Percentiles rank a stretch among this genome's conserved stretches.
Evolutionary conservation across 1,284 basidiomycete species (phyloP).

Genomic region (Anthracocystis panici-leucophaei): DNA sequence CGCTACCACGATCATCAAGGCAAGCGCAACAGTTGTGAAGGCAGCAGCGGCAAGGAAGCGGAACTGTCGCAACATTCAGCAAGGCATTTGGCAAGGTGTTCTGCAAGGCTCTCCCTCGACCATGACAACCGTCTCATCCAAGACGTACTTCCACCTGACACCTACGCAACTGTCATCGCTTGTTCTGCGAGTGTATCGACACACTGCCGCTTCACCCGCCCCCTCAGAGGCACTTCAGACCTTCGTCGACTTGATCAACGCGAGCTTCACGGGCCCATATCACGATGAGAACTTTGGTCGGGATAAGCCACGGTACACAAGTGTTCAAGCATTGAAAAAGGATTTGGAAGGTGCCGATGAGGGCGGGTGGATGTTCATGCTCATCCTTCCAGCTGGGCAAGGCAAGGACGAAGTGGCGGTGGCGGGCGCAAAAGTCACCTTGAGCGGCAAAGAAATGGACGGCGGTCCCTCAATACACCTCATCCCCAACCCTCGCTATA

Average conservation of each 20-base stretch:
- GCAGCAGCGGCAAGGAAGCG: too few relatives aligned
- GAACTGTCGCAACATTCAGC: too few relatives aligned
- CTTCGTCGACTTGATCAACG: conserved; percentile 2
- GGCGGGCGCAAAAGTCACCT: conserved; percentile 30
- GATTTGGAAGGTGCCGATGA: conserved; percentile 14
- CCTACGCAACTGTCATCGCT: neutral
- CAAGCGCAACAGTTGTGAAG: too few relatives aligned
- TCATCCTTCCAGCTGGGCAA: neutral
- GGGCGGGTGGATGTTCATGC: conserved; percentile 19
- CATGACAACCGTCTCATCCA: neutral
- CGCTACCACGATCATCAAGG: too few relatives aligned
- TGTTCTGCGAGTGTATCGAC: neutral
- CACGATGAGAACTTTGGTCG: conserved; percentile 23
- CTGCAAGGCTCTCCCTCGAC: too few relatives aligned
- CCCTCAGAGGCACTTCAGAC: neutral
- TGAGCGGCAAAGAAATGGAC: conserved; percentile 28
- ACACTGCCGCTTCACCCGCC: neutral
- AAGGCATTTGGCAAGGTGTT: too few relatives aligned
- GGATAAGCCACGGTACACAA: conserved; percentile 9
- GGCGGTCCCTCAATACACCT: conserved; percentile 8
- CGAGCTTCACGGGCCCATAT: neutral
- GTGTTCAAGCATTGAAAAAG: neutral
- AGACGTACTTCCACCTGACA: neutral
- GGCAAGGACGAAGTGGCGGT: conserved; percentile 6
- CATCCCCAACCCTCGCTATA: conserved; percentile 2